Evolutionary conservation across 108 stramenopile species (phyloP), one percentile per base, ranked within the genome.

Genomic region (Aurantiochytrium sp.): DNA sequence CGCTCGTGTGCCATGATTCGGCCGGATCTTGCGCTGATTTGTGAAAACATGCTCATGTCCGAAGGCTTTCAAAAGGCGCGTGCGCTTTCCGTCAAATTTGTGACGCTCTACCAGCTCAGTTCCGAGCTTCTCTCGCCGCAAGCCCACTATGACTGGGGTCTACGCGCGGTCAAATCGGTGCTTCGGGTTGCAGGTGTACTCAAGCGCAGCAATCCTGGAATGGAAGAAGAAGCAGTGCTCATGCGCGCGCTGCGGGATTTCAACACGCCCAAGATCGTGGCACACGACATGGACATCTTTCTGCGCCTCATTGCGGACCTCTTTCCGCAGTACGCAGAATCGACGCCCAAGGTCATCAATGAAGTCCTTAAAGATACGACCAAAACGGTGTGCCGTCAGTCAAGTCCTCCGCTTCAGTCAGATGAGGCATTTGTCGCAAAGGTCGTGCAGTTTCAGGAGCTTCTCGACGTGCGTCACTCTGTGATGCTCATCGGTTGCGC

Each of bases 41-140:
- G 96, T 89, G 97, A 97, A 90, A 97, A 97, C 91, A 97, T 97
- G 97, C 93, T 97, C 42, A 96, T 97, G 97, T 94, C 96, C 19
- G 97, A 97, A 89, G 97, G 97, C 23, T 97, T 97, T 87, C 95
- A 96, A 90, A 95, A 94, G 18, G 97, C 97, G 12, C 94, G 96
- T n/a, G 91, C 92, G 12, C 91, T 97, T 29, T 95, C 96, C 23
- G 95, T 97, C 64, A 97, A 97, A 89, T 96, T 97, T 88, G 96
- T 96, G 49, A 97, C 96, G 4, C 91, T 97, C 16, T 97, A 97
- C 88, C 94, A 96, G 88, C 92, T 97, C 53, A 95, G 94, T 21
- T 95, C 95, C 14, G 95, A 96, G 43, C 91, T 97, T 10, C 92
- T 97, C 28, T 96, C 96, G 21, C 59, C 87, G n/a, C 96, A 97